phyloP scores from a whole-genome alignment of 495 filamentous ascomycete genomes.

The Glarea lozoyensis region DNA sequence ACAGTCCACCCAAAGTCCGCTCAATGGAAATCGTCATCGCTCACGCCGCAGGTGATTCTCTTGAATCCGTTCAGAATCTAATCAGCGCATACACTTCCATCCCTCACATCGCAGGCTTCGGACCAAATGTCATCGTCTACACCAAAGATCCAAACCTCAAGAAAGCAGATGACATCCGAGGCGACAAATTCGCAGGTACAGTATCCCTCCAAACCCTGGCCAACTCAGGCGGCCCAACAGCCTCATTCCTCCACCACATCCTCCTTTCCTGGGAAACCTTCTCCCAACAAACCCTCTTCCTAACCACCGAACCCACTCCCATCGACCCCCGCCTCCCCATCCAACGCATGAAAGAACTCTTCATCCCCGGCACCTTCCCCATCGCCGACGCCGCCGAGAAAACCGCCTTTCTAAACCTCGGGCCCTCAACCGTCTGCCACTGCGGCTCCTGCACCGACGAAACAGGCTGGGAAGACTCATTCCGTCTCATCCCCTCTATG shows the following conservation, averaged over 20 bases:
- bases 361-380: slow-evolving; percentile 6
- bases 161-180: background rate
- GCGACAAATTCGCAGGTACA: slow-evolving; percentile 3
- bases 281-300: slow-evolving; percentile 34
- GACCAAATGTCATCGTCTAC: slow-evolving; percentile 12
- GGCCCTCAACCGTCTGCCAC: slow-evolving; percentile 23
- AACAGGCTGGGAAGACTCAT: slow-evolving; percentile 25
- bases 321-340: slow-evolving; percentile 16
- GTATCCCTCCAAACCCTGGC: slow-evolving; percentile 19
- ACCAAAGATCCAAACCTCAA: slow-evolving; percentile 12
- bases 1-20: slow-evolving; percentile 8
- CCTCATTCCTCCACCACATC: slow-evolving; percentile 36
- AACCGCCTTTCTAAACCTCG: slow-evolving; percentile 34
- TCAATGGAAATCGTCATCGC: slow-evolving; percentile 18
- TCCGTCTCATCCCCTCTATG: slow-evolving; percentile 24
- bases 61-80: slow-evolving; percentile 5
- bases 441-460: slow-evolving; percentile 28
- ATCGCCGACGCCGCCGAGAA: slow-evolving; percentile 16
- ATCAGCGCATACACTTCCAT: background rate
- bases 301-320: slow-evolving; percentile 25
- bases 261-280: slow-evolving; percentile 29
- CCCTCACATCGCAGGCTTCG: background rate
- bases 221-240: slow-evolving; percentile 32
- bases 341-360: slow-evolving; percentile 26
- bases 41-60: slow-evolving; percentile 9